A percentile compares a stretch with the other conserved stretches of the same genome.
Evolutionary conservation across 2,329 filamentous ascomycete genomes (phyloP).

Genomic region (Dothistroma pini): DNA sequence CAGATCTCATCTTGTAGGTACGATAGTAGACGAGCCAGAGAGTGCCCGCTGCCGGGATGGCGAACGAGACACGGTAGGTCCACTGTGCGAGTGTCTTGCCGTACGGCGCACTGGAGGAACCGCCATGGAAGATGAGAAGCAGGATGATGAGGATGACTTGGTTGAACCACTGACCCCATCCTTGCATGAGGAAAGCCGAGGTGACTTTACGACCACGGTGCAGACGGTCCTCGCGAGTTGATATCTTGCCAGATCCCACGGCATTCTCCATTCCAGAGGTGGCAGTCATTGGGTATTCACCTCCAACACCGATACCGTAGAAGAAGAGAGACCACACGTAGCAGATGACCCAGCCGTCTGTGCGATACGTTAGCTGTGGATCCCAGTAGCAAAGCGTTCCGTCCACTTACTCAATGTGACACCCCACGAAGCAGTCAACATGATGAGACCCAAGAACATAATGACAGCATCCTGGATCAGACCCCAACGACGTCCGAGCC

Average conservation of each 20-base stretch:
- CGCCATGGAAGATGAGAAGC: constrained; percentile 83
- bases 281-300: constrained; percentile 95
- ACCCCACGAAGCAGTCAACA: constrained; percentile 91
- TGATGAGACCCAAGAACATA: constrained; percentile 89
- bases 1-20: constrained; percentile 88
- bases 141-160: constrained; percentile 84
- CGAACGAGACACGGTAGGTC: constrained; percentile 90
- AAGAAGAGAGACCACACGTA: constrained; percentile 95
- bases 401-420: constrained; percentile 53
- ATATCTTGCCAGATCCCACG: constrained; percentile 78
- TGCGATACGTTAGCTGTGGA: constrained; percentile 11
- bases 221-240: constrained; percentile 86
- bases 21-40: constrained; percentile 96
- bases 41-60: constrained; percentile 83
- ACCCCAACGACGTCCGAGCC: constrained; percentile 88
- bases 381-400: neutral
- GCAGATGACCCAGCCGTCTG: constrained; percentile 92
- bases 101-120: constrained; percentile 73
- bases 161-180: constrained; percentile 96
- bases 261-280: constrained; percentile 81
- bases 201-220: constrained; percentile 96
- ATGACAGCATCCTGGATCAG: constrained; percentile 91
- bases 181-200: constrained; percentile 95
- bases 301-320: constrained; percentile 70
- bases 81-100: constrained; percentile 73